Conservation (phyloP, 2,329 filamentous ascomycete genomes). For the Bipolaris bicolor region DNA sequence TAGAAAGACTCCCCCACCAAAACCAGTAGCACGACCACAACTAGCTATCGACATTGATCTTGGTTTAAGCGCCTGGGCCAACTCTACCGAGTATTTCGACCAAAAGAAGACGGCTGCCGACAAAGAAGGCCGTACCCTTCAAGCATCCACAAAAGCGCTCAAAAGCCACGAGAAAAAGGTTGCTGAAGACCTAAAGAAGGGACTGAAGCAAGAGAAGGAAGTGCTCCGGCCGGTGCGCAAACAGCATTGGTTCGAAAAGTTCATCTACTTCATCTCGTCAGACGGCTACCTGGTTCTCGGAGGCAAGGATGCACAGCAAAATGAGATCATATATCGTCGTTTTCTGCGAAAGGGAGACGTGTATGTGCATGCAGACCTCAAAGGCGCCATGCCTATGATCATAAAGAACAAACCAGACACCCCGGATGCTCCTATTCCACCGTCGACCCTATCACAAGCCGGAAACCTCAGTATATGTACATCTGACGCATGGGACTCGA, state of each 20-base stretch:
- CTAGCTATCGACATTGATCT: conserved; percentile 86
- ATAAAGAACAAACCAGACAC: conserved; percentile 85
- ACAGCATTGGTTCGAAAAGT: conserved; percentile 97
- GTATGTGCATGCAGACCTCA: conserved; percentile 88
- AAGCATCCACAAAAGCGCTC: conserved; percentile 80
- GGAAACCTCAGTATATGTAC: conserved; percentile 83
- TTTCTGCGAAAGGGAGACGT: conserved; percentile 88
- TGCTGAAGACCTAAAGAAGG: conserved; percentile 80
- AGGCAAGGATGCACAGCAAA: conserved; percentile 86
- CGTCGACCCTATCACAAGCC: conserved; percentile 88
- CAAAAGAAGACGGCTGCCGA: conserved; percentile 82
- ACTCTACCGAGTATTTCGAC: conserved; percentile 90
- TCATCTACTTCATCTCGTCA: conserved; percentile 91
- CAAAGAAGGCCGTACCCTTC: conserved; percentile 85
- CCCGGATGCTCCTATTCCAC: conserved; percentile 85
- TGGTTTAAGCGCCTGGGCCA: conserved; percentile 80
- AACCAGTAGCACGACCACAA: conserved; percentile 48
- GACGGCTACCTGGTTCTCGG: conserved; percentile 93
- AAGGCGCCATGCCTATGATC: conserved; percentile 82
- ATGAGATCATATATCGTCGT: conserved; percentile 86
- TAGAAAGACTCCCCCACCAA: conserved; percentile 53
- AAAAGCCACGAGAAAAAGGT: conserved; percentile 93
- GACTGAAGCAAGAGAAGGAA: conserved; percentile 89
- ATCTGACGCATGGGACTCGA: conserved; percentile 93
- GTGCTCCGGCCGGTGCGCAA: conserved; percentile 81